Evolutionary conservation across 495 filamentous ascomycete species (phyloP).

Genomic region (Trichocladium uniseriatum): DNA sequence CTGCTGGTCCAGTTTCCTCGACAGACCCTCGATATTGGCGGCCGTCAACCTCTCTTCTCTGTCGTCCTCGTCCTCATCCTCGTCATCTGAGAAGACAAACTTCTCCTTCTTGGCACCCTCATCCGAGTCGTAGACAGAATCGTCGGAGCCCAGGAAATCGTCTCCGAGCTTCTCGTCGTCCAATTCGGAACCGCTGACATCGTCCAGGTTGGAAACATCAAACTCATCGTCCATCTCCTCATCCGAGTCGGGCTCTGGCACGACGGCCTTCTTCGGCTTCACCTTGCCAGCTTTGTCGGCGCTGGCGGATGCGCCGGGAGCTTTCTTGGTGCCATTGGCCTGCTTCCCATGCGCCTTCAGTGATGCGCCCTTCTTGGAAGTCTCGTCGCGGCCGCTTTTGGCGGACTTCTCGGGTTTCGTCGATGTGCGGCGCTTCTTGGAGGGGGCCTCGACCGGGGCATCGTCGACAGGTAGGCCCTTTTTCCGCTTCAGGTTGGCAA

Average conservation of each 20-base stretch:
- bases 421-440: slow-evolving; percentile 60
- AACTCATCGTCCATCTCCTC: slow-evolving; percentile 42
- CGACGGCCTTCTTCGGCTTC: slow-evolving; percentile 40
- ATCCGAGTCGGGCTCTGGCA: slow-evolving; percentile 40
- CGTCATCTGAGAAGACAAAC: slow-evolving; percentile 90
- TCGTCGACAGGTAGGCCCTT: slow-evolving; percentile 46
- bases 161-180: slow-evolving; percentile 36
- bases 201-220: slow-evolving; percentile 46
- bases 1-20: slow-evolving; percentile 66
- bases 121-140: slow-evolving; percentile 68
- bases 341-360: slow-evolving; percentile 27
- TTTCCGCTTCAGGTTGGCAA: slow-evolving; percentile 69
- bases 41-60: slow-evolving; percentile 87
- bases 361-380: slow-evolving; percentile 26
- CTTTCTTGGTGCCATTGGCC: slow-evolving; percentile 27
- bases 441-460: slow-evolving; percentile 30
- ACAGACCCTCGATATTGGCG: slow-evolving; percentile 89
- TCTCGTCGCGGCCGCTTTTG: slow-evolving; percentile 22
- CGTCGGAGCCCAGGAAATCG: slow-evolving; percentile 49
- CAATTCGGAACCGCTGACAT: slow-evolving; percentile 41
- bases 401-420: slow-evolving; percentile 41
- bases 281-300: slow-evolving; percentile 32
- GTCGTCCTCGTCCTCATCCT: slow-evolving; percentile 80
- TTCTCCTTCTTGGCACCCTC: slow-evolving; percentile 50
- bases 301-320: slow-evolving; percentile 22